Conservation (phyloP, 495 filamentous ascomycete species). For the Penicillium arizonense region DNA sequence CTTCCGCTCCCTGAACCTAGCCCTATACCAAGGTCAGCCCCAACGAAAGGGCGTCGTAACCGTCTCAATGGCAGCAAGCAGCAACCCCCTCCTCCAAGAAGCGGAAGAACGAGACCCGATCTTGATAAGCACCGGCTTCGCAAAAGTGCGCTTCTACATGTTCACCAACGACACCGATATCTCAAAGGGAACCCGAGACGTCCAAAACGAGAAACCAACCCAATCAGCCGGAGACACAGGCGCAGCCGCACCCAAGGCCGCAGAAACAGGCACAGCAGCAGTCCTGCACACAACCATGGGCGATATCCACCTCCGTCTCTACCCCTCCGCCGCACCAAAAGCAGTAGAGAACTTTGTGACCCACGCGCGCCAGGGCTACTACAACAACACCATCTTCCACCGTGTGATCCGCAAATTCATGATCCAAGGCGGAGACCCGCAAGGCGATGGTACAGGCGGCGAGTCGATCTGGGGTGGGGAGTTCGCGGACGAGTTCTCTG, state of each 20-base stretch:
- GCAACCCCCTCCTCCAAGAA: conserved; percentile 90
- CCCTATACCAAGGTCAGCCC: conserved; percentile 93
- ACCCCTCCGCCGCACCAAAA: conserved; percentile 88
- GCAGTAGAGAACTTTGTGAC: conserved; percentile 99
- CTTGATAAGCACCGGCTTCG: conserved; percentile 76
- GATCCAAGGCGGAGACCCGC: conserved; percentile 89
- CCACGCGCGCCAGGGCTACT: conserved; percentile 84
- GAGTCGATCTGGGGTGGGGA: conserved; percentile 96
- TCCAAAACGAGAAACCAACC: conserved; percentile 91
- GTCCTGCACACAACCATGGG: conserved; percentile 91
- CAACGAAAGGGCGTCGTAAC: conserved; percentile 89
- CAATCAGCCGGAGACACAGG: conserved; percentile 33
- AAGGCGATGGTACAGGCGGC: conserved; percentile 93
- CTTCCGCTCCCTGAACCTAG: conserved; percentile 75
- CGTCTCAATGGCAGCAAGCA: conserved; percentile 95
- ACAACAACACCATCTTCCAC: conserved; percentile 97
- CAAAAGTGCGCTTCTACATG: conserved; percentile 95
- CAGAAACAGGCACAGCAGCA: conserved; percentile 73
- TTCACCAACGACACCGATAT: conserved; percentile 89
- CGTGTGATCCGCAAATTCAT: conserved; percentile 98
- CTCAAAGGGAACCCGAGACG: conserved; percentile 80
- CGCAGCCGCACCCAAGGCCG: conserved; percentile 53
- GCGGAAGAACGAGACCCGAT: conserved; percentile 91
- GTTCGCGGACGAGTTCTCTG: conserved; percentile 94
- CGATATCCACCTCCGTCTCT: conserved; percentile 92